Evolutionary conservation across 2,329 filamentous ascomycete genomes (phyloP), one percentile per base, ranked within the genome.

Genomic region (Trichoderma semiorbis): DNA sequence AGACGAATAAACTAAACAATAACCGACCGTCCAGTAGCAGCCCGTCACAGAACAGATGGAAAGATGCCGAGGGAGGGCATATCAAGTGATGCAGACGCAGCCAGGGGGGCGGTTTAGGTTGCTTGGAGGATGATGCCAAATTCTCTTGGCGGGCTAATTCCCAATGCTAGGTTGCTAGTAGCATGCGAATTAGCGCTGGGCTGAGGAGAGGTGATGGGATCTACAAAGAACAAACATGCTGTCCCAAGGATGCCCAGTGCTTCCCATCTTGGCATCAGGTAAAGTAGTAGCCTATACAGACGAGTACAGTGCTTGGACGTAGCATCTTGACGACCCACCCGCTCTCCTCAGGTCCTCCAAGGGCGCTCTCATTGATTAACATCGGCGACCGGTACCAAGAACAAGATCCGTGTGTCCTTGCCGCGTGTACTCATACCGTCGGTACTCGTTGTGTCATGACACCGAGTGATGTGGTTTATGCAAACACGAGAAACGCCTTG

Each of bases 131-230:
- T 39, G 36, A 61, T 34, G 55, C 26, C 28, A 61, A 26, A 69
- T 18, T 26, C 16, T 69, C 66, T 69, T 69, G 66, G 66, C 66
- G 30, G 34, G n/a, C 53, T 68, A 53, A 53, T 60, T 21, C 21
- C 47, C n/a, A 53, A 53, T 34, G 28, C 55, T 32, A 32, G 55
- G 55, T 32, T 60, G 55, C 55, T 60, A 30, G 28, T 32, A 32
- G 55, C 36, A 24, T 28, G 36, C n/a, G 34, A 69, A 69, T 61
- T 60, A 69, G 66, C 66, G 65, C 65, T 68, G 65, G 34, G n/a
- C 34, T 47, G 26, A 30, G 11, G 43, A 21, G 12, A 57, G 28
- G 34, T 39, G 55, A 69, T 61, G 16, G 65, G 66, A 61, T 69
- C 66, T 61, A 34, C 55, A 61, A 32, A 60, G 47, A 53, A 53